Evolutionary conservation across 2,329 filamentous ascomycete genomes (phyloP), one percentile per base, ranked within the genome.

Genomic region (Aspergillus sp.): DNA sequence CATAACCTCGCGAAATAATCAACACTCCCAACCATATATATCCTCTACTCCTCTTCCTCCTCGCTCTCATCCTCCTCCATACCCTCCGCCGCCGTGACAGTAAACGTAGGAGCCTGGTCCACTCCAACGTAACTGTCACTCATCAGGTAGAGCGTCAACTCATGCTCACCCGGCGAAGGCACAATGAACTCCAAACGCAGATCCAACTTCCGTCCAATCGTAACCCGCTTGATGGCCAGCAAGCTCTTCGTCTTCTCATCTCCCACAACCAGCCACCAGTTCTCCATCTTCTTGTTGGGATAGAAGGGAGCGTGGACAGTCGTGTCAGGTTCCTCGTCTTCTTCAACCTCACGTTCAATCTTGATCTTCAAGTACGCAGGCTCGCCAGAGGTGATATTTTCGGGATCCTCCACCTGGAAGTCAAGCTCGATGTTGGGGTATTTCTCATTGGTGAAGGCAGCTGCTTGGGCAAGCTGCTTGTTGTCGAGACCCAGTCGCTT

Each of bases 261-360:
- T 26, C 92, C 93, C 32, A 99, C 90, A 17, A 99, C 90, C 51
- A 99, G 77, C 94, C 94, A 99, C 92, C 92, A 99, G 69, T 94
- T 96, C 80, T 99, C 94, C 77, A 90, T 87, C 81, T 99, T 99
- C 72, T 88, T 87, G 46, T 73, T 79, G 1, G 94, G 92, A 69
- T 94, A 99, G 79, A 97, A 99, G 0, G 94, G 94, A 47, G 93
- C 92, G 68, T 97, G 92, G 2, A 97, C 95, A 1, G 86, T 87
- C 2, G 87, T 83, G 69, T 96, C 90, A 14, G 88, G 82, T 59
- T 89, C 86, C 49, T 88, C 84, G 36, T 85, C 83, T 10, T 85
- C 83, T n/a, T 85, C 83, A 4, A 93, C 76, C 64, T 95, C 91
- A 30, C 94, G 88, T 62, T 90, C 85, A 57, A 99, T 87, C 67